Evolutionary conservation across 441 rosid species (phyloP).

Genomic region (Pelargonium myrrhifolium): DNA sequence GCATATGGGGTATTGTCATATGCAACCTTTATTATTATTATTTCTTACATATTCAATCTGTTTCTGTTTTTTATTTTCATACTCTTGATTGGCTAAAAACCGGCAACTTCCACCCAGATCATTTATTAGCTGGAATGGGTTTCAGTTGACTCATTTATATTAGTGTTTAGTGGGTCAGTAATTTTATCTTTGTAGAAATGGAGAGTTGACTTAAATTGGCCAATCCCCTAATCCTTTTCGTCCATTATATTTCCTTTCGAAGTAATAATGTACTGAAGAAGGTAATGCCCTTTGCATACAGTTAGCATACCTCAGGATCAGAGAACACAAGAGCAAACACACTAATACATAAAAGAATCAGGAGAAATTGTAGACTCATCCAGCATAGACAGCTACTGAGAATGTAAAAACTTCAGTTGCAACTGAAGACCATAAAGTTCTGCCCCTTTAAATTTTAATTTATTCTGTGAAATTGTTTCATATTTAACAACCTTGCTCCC

Average conservation of each 20-base stretch:
- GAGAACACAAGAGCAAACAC: background rate
- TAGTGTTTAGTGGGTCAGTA: too few species aligned
- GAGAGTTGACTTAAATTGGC: background rate
- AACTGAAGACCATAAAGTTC: background rate
- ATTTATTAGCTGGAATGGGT: background rate
- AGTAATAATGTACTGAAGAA: too few species aligned
- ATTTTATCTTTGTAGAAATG: background rate
- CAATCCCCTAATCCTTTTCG: too few species aligned
- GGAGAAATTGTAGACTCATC: background rate
- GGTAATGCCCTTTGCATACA: too few species aligned
- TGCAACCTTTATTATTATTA: background rate
- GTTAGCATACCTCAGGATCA: too few species aligned
- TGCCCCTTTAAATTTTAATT: background rate
- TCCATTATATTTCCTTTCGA: too few species aligned
- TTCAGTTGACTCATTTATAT: background rate
- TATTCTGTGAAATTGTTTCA: background rate
- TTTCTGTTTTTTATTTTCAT: background rate
- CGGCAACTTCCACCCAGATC: background rate
- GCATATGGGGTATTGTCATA: constrained; percentile 40
- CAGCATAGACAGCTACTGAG: background rate
- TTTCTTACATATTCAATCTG: background rate
- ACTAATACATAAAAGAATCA: background rate
- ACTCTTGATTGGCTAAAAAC: background rate
- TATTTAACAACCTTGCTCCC: background rate
- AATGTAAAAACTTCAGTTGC: background rate